These are phyloP conservation scores for Carex parvula DNA, from an alignment of 176 grass and related monocot genomes.

Conservation along the genomic window DNA sequence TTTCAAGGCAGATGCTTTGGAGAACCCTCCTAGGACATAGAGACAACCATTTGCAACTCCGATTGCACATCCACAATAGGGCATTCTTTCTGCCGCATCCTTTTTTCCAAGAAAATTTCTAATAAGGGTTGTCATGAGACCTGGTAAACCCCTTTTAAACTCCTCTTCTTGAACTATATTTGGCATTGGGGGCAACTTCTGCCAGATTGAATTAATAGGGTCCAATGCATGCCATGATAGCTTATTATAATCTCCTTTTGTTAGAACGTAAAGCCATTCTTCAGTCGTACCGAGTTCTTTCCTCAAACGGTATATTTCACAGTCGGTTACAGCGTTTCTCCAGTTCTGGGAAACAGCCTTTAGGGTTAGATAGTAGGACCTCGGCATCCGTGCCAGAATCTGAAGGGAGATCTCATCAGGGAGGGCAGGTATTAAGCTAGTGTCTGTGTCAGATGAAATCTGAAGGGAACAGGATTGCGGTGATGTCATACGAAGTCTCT, in stretches of 20 bases:
- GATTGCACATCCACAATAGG: constrained; percentile 41
- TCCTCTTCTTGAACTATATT: constrained; percentile 35
- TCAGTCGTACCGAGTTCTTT: constrained; percentile 48
- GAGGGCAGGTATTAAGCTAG: constrained; percentile 53
- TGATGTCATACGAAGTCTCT: constrained; percentile 39
- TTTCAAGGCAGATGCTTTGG: constrained; percentile 39
- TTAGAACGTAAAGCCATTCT: constrained; percentile 66
- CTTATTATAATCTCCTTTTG: constrained; percentile 31
- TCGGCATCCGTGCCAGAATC: constrained; percentile 56
- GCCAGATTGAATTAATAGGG: constrained; percentile 49
- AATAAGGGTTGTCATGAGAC: constrained; percentile 46
- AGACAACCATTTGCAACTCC: constrained; percentile 49
- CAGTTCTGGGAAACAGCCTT: constrained; percentile 61
- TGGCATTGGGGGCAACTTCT: constrained; percentile 63
- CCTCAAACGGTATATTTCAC: constrained; percentile 43
- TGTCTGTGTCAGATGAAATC: background rate
- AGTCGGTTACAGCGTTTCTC: constrained; percentile 37
- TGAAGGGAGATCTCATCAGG: constrained; percentile 66
- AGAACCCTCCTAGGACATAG: constrained; percentile 75
- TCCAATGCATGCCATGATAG: constrained; percentile 58
- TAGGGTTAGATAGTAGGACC: constrained; percentile 36
- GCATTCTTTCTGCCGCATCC: constrained; percentile 35
- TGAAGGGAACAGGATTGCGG: background rate
- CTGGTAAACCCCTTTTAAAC: constrained; percentile 24
- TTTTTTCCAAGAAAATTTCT: constrained; percentile 54